Evolutionary conservation across 1,139 yeast species (phyloP), one percentile per base, ranked within the genome.

Genomic region (Zhuliangozyma blackwelliae): DNA sequence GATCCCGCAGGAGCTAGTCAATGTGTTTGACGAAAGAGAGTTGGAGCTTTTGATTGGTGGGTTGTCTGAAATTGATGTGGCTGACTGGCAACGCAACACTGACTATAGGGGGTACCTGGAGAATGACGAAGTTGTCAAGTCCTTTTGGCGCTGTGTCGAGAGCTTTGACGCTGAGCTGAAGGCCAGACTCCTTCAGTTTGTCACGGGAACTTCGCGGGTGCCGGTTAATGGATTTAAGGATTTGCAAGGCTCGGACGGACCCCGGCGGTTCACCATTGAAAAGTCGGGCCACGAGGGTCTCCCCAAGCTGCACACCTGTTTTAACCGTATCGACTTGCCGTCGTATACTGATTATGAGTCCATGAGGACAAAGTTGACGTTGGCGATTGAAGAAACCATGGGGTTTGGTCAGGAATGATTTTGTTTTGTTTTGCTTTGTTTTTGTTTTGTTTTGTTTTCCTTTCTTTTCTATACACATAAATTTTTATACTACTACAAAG

Each of bases 211-310:
- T 2, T 88, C 97, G 20, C 85, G 99, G 68, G 90, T 94, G 41
- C 99, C 99, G 3, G 98, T 92, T 48, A 92, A 92, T 63, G 99
- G 99, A 29, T 92, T 92, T 72, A 92, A 92, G 63, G 99, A 92
- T 65, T 73, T 92, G 51, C 98, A 92, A 66, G 99, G 98, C 46
- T 85, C 96, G 16, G 98, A 92, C 65, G 98, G 98, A 41, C 98
- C 98, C 37, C 85, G 98, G 72, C 79, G 97, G 57, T 94, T 94
- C 61, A 92, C 98, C 7, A 90, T 92, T 61, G 98, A 94, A 63
- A 90, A 89, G 63, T 97, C 97, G 6, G 98, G 98, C 40, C 97
- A 92, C 58, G 59, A 85, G 28, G 82, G 82, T 54, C 74, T 92
- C 52, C 99, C 99, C 33, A 92, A 92, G 62, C 85, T 96, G 21